Evolutionary conservation across 208 protist genomes (phyloP), one percentile per base, ranked within the genome.

Genomic region (Wallacemonas rigidus): DNA sequence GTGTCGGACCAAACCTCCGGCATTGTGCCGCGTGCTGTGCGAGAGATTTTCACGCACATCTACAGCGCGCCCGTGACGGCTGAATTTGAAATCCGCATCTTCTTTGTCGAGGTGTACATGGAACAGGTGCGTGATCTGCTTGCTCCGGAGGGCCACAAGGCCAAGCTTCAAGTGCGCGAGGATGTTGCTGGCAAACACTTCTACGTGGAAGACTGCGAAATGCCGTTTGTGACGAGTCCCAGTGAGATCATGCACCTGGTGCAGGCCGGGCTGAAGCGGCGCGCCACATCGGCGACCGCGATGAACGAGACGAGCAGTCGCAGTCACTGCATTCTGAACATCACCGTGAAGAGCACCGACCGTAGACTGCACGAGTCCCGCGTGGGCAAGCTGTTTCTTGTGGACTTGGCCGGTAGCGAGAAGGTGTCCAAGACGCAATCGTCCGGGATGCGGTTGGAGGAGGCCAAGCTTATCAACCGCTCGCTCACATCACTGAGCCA

Each of bases 81-180:
- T 11, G 96, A 98, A 67, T 99, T 99, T 77, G 93, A 95, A 17
- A 91, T 99, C 39, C 92, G 93, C 43, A 82, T 98, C 45, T 95
- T 91, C 35, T 99, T 98, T 85, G 84, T 99, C 26, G 98, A 99
- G 80, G 93, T 99, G 55, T 99, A 99, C 84, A 98, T 98, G 92
- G 98, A 99, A 53, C 90, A 90, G 75, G 93, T 99, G 39, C 80
- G 92, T 2, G 98, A 99, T 76, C 75, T 99, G 47, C 81, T 99
- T 2, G 79, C 85, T 43, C 70, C 91, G 12, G 67, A 51, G 26
- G 63, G 63, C 8, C 9, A 5, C 1, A 54, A 54, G 36, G 26
- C 63, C n/a, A 71, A 71, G 67, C 71, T 91, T 48, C 79, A 89
- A 41, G 78, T 96, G 26, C 88, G 88, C 38, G 90, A 96, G 67